A percentile compares a stretch with the other conserved stretches of the same genome.
Evolutionary conservation across 768 basidiomycete species (phyloP).

Genomic region (Podaxis pistillaris): DNA sequence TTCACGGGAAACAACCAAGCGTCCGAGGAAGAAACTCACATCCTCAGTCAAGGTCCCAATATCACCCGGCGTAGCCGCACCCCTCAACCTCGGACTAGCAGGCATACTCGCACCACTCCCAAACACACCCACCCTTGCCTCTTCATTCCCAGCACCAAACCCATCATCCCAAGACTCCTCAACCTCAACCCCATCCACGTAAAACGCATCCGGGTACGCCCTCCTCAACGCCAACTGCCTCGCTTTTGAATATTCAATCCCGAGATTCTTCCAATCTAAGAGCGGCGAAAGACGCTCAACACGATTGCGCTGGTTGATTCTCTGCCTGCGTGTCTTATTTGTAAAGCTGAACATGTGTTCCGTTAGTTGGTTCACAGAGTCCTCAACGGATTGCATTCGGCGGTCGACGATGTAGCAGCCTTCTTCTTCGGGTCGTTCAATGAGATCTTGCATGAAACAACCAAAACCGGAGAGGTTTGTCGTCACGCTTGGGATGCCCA

Average conservation of each 20-base stretch:
- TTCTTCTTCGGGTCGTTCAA: conserved; percentile 92
- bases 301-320: conserved; percentile 98
- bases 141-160: conserved; percentile 50
- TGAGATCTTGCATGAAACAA: conserved; percentile 97
- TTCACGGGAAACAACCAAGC: no score
- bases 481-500: conserved; percentile 97
- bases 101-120: conserved; percentile 68
- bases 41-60: conserved; percentile 88
- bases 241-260: conserved; percentile 95
- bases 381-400: conserved; percentile 84
- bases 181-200: conserved; percentile 52
- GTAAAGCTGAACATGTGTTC: conserved; percentile 74
- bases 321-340: conserved; percentile 86
- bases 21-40: conserved; percentile 34
- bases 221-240: conserved; percentile 87
- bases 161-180: conserved; percentile 36
- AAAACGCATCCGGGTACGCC: conserved; percentile 94
- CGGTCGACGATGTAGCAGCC: conserved; percentile 97
- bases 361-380: conserved; percentile 83
- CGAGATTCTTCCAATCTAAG: conserved; percentile 98
- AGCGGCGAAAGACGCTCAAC: conserved; percentile 92
- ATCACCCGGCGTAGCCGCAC: conserved; percentile 90
- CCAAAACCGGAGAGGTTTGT: conserved; percentile 99
- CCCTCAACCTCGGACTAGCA: conserved; percentile 83
- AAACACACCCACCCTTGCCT: conserved; percentile 54